phyloP scores from a whole-genome alignment of 1,284 basidiomycete species.

The Rhodotorula sp. region DNA sequence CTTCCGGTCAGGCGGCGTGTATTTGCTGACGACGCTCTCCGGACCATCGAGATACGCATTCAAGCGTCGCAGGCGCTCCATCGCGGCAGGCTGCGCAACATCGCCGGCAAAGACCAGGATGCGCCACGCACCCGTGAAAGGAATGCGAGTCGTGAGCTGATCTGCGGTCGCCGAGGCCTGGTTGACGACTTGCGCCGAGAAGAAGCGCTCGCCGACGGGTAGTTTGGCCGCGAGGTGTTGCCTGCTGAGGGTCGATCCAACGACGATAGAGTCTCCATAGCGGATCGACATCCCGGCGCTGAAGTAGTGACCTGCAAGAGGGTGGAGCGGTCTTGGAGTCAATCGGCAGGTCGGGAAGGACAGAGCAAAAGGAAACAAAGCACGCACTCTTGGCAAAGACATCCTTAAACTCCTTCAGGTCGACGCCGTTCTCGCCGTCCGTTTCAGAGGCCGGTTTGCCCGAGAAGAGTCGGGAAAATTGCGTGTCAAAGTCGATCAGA shows the following conservation, averaged over 20 bases:
- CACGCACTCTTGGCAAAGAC: slow-evolving; percentile 25
- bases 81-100: slow-evolving; percentile 31
- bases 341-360: neutral
- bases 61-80: slow-evolving; percentile 34
- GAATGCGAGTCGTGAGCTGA: slow-evolving; percentile 34
- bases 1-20: slow-evolving; percentile 41
- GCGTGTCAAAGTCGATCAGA: slow-evolving; percentile 60
- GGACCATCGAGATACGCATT: slow-evolving; percentile 41
- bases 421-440: slow-evolving; percentile 24
- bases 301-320: slow-evolving; percentile 42
- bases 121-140: slow-evolving; percentile 36
- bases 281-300: slow-evolving; percentile 46
- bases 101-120: slow-evolving; percentile 45
- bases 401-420: slow-evolving; percentile 39
- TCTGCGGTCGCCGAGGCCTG: slow-evolving; percentile 36
- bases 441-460: slow-evolving; percentile 58
- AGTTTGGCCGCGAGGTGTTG: slow-evolving; percentile 41
- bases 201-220: slow-evolving; percentile 44
- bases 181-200: slow-evolving; percentile 42
- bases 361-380: neutral
- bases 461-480: slow-evolving; percentile 71
- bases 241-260: slow-evolving; percentile 31
- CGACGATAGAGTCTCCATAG: slow-evolving; percentile 43
- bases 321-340: neutral
- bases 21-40: slow-evolving; percentile 45